Evolutionary conservation across 2,329 filamentous ascomycete genomes (phyloP).

Genomic region (Aurifilum marmelostoma): DNA sequence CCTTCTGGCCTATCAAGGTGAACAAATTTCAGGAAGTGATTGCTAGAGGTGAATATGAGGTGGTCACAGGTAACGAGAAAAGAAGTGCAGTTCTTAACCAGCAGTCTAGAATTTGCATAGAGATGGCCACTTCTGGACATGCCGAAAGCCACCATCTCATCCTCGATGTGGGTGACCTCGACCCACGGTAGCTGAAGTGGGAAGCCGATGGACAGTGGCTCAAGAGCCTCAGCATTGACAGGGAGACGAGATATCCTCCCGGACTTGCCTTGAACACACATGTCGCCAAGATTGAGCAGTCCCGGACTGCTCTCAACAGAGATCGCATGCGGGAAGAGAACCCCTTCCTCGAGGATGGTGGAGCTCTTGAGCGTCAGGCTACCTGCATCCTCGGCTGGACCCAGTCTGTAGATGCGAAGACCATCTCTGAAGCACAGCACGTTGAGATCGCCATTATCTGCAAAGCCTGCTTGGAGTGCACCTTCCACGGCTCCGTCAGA

Average conservation of each 20-base stretch:
- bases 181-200: conserved; percentile 56
- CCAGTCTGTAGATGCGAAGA: conserved; percentile 23
- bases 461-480: conserved; percentile 41
- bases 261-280: conserved; percentile 50
- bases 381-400: conserved; percentile 28
- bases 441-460: conserved; percentile 36
- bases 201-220: conserved; percentile 45
- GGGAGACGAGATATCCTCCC: conserved; percentile 50
- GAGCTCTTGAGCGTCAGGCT: conserved; percentile 30
- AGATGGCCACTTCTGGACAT: conserved; percentile 77
- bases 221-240: conserved; percentile 34
- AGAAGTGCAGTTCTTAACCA: conserved; percentile 89
- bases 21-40: conserved; percentile 92
- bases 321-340: conserved; percentile 21
- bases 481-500: conserved; percentile 36
- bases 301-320: conserved; percentile 9
- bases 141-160: conserved; percentile 56
- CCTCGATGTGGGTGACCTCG: conserved; percentile 49
- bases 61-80: conserved; percentile 82
- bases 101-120: conserved; percentile 72
- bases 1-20: conserved; percentile 72
- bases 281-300: conserved; percentile 32
- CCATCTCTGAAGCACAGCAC: conserved; percentile 38
- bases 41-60: conserved; percentile 88
- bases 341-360: conserved; percentile 28